A percentile compares a stretch with the other conserved stretches of the same genome.
These are phyloP conservation scores for Penicillium capsulatum DNA, from an alignment of 2,329 filamentous ascomycete genomes.

Conservation along the genomic window DNA sequence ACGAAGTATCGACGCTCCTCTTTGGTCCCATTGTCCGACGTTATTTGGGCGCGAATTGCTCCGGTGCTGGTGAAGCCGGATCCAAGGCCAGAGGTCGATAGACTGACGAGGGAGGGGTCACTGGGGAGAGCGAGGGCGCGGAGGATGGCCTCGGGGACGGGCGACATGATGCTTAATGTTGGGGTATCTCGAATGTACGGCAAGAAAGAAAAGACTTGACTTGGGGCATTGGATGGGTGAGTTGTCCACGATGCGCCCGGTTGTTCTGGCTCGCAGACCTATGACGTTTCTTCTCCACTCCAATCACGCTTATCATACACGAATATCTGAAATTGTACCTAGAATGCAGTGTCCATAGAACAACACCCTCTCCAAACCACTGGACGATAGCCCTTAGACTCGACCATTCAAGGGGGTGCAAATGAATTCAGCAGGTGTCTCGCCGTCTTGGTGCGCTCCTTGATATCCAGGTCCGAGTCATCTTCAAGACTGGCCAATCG, in stretches of 20 bases:
- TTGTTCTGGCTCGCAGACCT: constrained; percentile 1
- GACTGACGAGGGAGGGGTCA: constrained; percentile 31
- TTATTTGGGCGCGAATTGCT: constrained; percentile 34
- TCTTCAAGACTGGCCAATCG: constrained; percentile 60
- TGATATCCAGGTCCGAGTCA: constrained; percentile 75
- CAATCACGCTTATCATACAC: no score
- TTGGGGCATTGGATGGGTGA: background rate
- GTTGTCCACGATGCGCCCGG: no score
- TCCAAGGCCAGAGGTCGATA: constrained; percentile 38
- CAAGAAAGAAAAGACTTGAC: background rate
- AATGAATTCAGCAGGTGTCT: constrained; percentile 60
- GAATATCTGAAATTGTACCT: constrained; percentile 1
- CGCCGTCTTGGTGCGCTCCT: constrained; percentile 78
- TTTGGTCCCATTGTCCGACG: constrained; percentile 18
- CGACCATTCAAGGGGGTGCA: constrained; percentile 1
- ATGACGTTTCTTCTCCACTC: constrained; percentile 20
- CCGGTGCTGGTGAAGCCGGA: constrained; percentile 46
- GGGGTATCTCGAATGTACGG: background rate
- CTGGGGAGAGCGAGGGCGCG: constrained; percentile 35
- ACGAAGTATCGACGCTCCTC: constrained; percentile 38
- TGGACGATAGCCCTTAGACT: no score
- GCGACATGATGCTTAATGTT: constrained; percentile 22
- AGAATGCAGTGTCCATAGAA: constrained; percentile 4
- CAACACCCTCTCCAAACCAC: background rate
- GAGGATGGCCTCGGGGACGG: constrained; percentile 34